These are phyloP conservation scores for Pseudogymnoascus sp. DNA, from an alignment of 2,329 filamentous ascomycete species.

Conservation along the genomic window DNA sequence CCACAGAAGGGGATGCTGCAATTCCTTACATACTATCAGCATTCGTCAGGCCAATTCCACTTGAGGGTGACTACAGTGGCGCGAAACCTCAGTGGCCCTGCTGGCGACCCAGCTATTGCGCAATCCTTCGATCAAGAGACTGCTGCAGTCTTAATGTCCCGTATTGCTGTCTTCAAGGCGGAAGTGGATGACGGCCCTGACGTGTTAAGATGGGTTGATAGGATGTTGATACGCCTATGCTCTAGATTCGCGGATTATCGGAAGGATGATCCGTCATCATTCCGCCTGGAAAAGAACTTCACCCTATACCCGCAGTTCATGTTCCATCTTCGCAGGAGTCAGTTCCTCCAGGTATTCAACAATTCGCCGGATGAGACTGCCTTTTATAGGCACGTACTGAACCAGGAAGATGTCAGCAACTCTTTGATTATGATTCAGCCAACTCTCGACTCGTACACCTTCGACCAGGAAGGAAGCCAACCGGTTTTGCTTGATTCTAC, in stretches of 20 bases:
- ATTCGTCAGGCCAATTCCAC: slow-evolving; percentile 93
- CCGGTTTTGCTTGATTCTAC: slow-evolving; percentile 95
- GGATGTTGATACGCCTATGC: slow-evolving; percentile 95
- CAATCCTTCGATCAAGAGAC: slow-evolving; percentile 98
- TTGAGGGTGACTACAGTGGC: slow-evolving; percentile 91
- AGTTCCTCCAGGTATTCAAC: slow-evolving; percentile 98
- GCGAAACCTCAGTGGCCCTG: slow-evolving; percentile 82
- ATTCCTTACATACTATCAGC: slow-evolving; percentile 97
- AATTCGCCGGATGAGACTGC: slow-evolving; percentile 98
- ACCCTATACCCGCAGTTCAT: slow-evolving; percentile 98
- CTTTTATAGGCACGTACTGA: slow-evolving; percentile 95
- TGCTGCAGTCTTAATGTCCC: slow-evolving; percentile 95
- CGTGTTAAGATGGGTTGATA: slow-evolving; percentile 93
- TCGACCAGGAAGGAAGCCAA: slow-evolving; percentile 86
- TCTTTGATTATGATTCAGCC: slow-evolving; percentile 98
- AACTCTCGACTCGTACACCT: slow-evolving; percentile 92
- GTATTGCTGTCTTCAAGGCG: slow-evolving; percentile 97
- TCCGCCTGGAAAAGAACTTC: slow-evolving; percentile 97
- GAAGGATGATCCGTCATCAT: slow-evolving; percentile 95
- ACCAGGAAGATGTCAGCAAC: slow-evolving; percentile 95
- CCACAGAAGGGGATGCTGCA: slow-evolving; percentile 94
- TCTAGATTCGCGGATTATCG: slow-evolving; percentile 95
- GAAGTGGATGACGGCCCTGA: slow-evolving; percentile 98
- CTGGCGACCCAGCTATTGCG: slow-evolving; percentile 87
- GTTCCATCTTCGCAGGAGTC: slow-evolving; percentile 95